A percentile compares a stretch with the other conserved stretches of the same genome.
phyloP scores from a whole-genome alignment of 495 filamentous ascomycete genomes.

The Neurospora intermedia region DNA sequence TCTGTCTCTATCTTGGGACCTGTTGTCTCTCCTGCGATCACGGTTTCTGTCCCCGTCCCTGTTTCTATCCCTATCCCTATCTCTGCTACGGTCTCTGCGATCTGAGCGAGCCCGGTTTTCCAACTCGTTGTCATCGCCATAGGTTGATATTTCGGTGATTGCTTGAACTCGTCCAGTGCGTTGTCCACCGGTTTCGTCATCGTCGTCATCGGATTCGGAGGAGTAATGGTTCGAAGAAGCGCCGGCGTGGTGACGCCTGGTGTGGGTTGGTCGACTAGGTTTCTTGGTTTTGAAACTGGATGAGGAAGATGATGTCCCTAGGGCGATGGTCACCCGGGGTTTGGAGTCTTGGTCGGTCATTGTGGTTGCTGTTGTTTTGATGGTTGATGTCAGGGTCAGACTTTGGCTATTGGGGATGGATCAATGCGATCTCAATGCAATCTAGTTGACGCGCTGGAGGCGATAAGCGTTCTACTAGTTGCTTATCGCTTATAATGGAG shows the following conservation, averaged over 20 bases:
- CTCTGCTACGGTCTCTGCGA: not conserved
- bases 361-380: not conserved
- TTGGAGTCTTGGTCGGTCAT: not conserved
- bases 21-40: not conserved
- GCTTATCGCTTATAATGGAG: not conserved
- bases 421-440: not conserved
- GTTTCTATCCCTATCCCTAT: not conserved
- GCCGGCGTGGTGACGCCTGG: not conserved
- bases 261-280: not conserved
- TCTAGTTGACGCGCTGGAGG: not conserved
- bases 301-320: not conserved
- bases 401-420: not conserved
- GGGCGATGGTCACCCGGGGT: constrained; percentile 5
- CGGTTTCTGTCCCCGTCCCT: not conserved
- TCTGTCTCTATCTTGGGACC: not conserved
- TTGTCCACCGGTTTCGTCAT: not conserved
- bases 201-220: constrained; percentile 10
- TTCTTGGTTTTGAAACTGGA: not conserved
- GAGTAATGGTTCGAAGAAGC: not conserved
- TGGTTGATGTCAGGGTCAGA: not conserved
- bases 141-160: not conserved
- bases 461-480: not conserved
- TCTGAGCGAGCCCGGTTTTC: not conserved
- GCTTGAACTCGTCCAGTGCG: not conserved
- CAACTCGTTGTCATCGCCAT: not conserved